phyloP scores from a whole-genome alignment of 2,329 filamentous ascomycete species.

The Aspergillus costaricaensis region DNA sequence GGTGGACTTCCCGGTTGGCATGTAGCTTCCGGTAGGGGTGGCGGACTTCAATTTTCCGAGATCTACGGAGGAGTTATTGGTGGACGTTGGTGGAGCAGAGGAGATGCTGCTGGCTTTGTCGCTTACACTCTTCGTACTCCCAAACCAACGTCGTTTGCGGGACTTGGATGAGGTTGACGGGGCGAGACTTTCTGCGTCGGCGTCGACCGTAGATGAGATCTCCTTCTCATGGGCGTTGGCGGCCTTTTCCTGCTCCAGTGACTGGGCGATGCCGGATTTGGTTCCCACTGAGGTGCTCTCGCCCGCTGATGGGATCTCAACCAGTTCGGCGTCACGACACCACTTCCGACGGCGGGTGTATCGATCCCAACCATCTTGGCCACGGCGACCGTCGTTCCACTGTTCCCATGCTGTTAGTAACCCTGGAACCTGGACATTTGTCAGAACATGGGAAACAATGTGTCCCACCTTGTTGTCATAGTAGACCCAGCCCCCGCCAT shows the following conservation, averaged over 20 bases:
- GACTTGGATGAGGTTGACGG: conserved; percentile 33
- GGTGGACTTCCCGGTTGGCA: conserved; percentile 14
- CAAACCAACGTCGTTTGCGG: conserved; percentile 43
- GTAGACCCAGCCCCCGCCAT: conserved; percentile 87
- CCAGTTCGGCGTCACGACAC: conserved; percentile 93
- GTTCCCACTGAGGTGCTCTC: conserved; percentile 49
- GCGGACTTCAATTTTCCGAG: conserved; percentile 26
- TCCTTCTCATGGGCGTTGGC: conserved; percentile 16
- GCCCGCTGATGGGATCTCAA: conserved; percentile 63
- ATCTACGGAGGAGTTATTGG: conserved; percentile 25
- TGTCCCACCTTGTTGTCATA: conserved; percentile 86
- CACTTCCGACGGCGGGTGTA: conserved; percentile 94
- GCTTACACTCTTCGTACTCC: conserved; percentile 33
- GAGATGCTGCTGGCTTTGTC: conserved; percentile 28
- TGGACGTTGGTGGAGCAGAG: conserved; percentile 22
- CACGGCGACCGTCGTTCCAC: conserved; percentile 87
- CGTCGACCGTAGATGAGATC: conserved; percentile 21
- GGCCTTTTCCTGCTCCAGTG: conserved; percentile 26
- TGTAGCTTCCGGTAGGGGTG: conserved; percentile 18
- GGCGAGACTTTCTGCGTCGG: conserved; percentile 31
- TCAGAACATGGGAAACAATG: no score
- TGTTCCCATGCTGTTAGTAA: conserved; percentile 37
- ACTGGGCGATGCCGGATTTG: conserved; percentile 34
- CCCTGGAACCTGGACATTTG: not conserved
- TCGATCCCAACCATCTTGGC: conserved; percentile 86